phyloP scores from a whole-genome alignment of 2,329 filamentous ascomycete genomes.

The Pseudopyrenochaeta lycopersici region DNA sequence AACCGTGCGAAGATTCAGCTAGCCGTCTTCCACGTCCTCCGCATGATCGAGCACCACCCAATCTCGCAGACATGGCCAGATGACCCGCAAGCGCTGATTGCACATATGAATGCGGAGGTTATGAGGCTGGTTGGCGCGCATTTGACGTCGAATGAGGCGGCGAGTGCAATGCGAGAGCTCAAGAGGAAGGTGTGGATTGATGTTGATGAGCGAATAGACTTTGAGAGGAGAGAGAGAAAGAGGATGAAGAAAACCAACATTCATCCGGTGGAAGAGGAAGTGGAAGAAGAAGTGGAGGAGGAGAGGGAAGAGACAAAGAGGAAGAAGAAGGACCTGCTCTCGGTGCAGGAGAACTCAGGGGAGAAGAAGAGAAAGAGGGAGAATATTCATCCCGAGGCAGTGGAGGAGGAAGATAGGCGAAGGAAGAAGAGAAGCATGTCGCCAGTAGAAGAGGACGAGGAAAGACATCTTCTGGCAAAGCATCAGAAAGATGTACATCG shows the following conservation, averaged over 20 bases:
- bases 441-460: background rate
- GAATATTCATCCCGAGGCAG: too few relatives aligned
- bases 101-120: slow-evolving; percentile 12
- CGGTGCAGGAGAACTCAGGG: too few relatives aligned
- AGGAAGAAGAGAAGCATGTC: background rate
- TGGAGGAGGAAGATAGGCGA: too few relatives aligned
- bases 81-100: slow-evolving; percentile 6
- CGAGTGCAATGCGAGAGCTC: slow-evolving; percentile 2
- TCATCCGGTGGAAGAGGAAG: too few relatives aligned
- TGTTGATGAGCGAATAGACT: background rate
- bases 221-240: background rate
- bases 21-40: slow-evolving; percentile 22
- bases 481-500: background rate
- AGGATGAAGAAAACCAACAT: background rate
- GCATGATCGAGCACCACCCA: slow-evolving; percentile 11
- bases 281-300: background rate
- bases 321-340: background rate
- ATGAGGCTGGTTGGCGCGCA: slow-evolving; percentile 8
- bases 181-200: slow-evolving; percentile 5
- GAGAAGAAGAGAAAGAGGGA: background rate
- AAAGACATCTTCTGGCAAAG: background rate
- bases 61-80: background rate
- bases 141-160: slow-evolving; percentile 10
- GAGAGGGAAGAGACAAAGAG: background rate
- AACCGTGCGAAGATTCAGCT: slow-evolving; percentile 22